Conservation (phyloP, 371 early-diverging fungal species). For the Dentiscutata heterogama region DNA sequence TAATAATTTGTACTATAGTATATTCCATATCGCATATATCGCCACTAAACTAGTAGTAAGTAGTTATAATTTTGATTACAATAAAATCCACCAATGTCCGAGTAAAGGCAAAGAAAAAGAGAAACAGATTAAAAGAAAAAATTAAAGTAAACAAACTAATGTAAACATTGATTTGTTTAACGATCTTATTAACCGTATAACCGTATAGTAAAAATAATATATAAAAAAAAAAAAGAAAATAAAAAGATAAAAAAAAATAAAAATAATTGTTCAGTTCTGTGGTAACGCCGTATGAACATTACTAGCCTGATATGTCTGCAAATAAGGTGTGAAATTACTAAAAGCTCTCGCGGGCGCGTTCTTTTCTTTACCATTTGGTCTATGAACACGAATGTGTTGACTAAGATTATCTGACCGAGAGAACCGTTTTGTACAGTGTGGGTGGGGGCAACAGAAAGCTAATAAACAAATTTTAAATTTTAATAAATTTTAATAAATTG, state of each 20-base stretch:
- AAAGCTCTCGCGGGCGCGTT: constrained; percentile 8
- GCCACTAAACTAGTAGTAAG: neutral
- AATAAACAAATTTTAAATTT: no score
- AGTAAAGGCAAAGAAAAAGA: neutral
- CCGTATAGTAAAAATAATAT: neutral
- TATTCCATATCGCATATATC: constrained; percentile 27
- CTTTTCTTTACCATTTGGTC: constrained; percentile 47
- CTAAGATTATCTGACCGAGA: constrained; percentile 60
- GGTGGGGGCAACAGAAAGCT: constrained; percentile 56
- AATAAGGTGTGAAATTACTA: constrained; percentile 41
- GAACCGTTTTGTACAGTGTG: constrained; percentile 57
- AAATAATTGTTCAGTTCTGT: neutral
- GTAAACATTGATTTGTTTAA: neutral
- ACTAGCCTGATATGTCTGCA: constrained; percentile 16
- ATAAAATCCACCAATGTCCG: constrained; percentile 18
- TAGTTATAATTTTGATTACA: neutral
- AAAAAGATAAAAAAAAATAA: neutral
- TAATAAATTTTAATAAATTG: no score
- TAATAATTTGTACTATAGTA: constrained; percentile 6
- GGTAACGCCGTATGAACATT: neutral
- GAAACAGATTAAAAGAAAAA: neutral
- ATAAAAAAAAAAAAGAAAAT: neutral
- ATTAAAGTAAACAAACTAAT: neutral
- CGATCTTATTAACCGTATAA: neutral
- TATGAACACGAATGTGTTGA: constrained; percentile 60